A percentile compares a stretch with the other conserved stretches of the same genome.
Evolutionary conservation across 2,329 filamentous ascomycete species (phyloP).

Genomic region (Fusarium lateritium): DNA sequence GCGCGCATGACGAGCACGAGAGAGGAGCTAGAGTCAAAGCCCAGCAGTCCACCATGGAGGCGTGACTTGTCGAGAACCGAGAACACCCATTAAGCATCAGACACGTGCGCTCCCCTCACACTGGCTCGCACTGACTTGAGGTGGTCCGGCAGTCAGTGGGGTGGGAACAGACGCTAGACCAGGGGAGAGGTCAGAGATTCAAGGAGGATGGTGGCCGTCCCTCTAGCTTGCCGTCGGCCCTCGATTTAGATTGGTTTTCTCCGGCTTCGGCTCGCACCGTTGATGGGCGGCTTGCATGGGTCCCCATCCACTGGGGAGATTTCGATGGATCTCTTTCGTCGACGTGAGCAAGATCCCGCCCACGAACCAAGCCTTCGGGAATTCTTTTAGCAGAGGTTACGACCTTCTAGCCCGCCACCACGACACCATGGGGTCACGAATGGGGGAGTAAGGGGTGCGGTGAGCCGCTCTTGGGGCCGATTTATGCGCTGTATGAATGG

Average conservation of each 20-base stretch:
- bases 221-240: conserved; percentile 49
- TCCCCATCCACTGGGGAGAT: conserved; percentile 43
- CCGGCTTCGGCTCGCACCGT: conserved; percentile 58
- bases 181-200: conserved; percentile 38
- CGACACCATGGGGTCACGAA: conserved; percentile 31
- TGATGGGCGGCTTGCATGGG: conserved; percentile 52
- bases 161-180: conserved; percentile 44
- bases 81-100: conserved; percentile 52
- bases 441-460: conserved; percentile 23
- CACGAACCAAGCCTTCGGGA: conserved; percentile 52
- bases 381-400: conserved; percentile 37
- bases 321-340: conserved; percentile 45
- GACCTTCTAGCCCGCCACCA: conserved; percentile 37
- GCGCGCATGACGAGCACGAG: conserved; percentile 20
- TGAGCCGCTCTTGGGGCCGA: conserved; percentile 15
- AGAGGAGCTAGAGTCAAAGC: conserved; percentile 33
- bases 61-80: conserved; percentile 41
- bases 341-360: conserved; percentile 47
- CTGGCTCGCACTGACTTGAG: conserved; percentile 36
- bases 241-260: conserved; percentile 53
- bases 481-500: conserved; percentile 19
- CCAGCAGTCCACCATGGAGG: conserved; percentile 33
- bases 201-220: conserved; percentile 36
- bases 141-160: conserved; percentile 40
- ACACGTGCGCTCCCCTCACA: conserved; percentile 53